Evolutionary conservation across 2,329 filamentous ascomycete species (phyloP).

Genomic region (Neonectria magnoliae): DNA sequence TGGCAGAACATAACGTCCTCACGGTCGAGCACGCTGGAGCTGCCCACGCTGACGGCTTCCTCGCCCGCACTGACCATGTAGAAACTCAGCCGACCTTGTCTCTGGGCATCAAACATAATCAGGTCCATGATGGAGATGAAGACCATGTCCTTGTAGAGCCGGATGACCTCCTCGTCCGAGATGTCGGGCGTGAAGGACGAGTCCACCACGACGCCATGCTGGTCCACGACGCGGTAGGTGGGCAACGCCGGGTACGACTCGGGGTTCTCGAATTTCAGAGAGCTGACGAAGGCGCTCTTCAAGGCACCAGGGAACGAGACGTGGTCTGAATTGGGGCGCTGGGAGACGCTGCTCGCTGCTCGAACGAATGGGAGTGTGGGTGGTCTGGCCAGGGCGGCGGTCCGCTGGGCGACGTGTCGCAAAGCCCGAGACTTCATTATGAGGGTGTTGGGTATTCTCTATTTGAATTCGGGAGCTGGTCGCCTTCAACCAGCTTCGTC

Average conservation of each 20-base stretch:
- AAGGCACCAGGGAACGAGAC: slow-evolving; percentile 92
- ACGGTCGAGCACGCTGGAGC: slow-evolving; percentile 82
- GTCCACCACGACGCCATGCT: slow-evolving; percentile 86
- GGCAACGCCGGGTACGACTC: slow-evolving; percentile 79
- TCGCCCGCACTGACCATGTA: slow-evolving; percentile 98
- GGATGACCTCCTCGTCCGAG: slow-evolving; percentile 67
- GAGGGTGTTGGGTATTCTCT: slow-evolving; percentile 6
- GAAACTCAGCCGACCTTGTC: slow-evolving; percentile 92
- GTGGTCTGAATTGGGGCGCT: slow-evolving; percentile 64
- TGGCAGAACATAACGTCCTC: slow-evolving; percentile 93
- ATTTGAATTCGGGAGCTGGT: slow-evolving; percentile 11
- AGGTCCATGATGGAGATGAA: slow-evolving; percentile 87
- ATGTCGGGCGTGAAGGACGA: slow-evolving; percentile 75
- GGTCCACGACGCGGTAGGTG: slow-evolving; percentile 92
- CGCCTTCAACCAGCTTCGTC: slow-evolving; percentile 21
- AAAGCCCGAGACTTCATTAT: slow-evolving; percentile 50
- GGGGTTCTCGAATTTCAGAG: slow-evolving; percentile 80
- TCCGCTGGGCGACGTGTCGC: slow-evolving; percentile 42
- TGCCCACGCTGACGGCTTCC: slow-evolving; percentile 92
- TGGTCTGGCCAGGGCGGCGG: slow-evolving; percentile 37
- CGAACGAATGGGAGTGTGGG: slow-evolving; percentile 44
- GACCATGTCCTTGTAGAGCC: slow-evolving; percentile 73
- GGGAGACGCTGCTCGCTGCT: slow-evolving; percentile 61
- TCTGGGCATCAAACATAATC: slow-evolving; percentile 97
- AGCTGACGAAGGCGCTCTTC: slow-evolving; percentile 89